A percentile compares a stretch with the other conserved stretches of the same genome.
These are phyloP conservation scores for Davidsoniella neocaledoniae DNA, from an alignment of 2,329 filamentous ascomycete species.

Conservation along the genomic window DNA sequence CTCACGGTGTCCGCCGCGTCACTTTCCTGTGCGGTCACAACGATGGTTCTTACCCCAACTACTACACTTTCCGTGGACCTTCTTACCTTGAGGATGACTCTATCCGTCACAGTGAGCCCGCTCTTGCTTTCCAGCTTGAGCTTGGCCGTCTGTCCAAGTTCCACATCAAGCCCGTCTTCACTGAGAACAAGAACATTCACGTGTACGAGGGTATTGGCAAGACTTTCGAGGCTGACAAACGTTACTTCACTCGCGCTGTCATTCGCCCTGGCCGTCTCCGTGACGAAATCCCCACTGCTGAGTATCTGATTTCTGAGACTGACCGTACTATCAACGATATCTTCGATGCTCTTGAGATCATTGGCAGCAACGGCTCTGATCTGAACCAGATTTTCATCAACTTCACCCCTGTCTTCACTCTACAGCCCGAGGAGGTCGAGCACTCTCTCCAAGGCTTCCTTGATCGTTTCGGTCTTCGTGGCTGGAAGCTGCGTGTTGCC, in stretches of 20 bases:
- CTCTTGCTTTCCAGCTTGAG: conserved; percentile 96
- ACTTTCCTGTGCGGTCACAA: conserved; percentile 94
- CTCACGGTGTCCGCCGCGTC: conserved; percentile 69
- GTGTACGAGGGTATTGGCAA: conserved; percentile 96
- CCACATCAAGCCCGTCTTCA: conserved; percentile 95
- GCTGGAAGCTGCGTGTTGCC: conserved; percentile 90
- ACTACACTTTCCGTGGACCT: conserved; percentile 96
- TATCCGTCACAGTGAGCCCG: conserved; percentile 93
- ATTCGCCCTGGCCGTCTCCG: conserved; percentile 86
- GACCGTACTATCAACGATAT: conserved; percentile 96
- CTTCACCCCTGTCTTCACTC: conserved; percentile 91
- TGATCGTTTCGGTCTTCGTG: conserved; percentile 85
- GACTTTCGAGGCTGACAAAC: conserved; percentile 87
- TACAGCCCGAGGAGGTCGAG: conserved; percentile 78
- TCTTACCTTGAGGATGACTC: conserved; percentile 78
- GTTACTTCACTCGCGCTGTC: conserved; percentile 93
- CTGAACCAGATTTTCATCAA: conserved; percentile 99
- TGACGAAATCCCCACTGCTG: conserved; percentile 94
- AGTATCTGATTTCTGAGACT: conserved; percentile 95
- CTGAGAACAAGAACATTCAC: conserved; percentile 97
- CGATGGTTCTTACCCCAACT: conserved; percentile 86
- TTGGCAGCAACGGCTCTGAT: conserved; percentile 98
- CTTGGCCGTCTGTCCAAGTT: conserved; percentile 88
- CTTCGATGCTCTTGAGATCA: conserved; percentile 91
- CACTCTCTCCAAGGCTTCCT: conserved; percentile 87